Conservation (phyloP, 495 filamentous ascomycete genomes). For the Neurospora sp. region DNA sequence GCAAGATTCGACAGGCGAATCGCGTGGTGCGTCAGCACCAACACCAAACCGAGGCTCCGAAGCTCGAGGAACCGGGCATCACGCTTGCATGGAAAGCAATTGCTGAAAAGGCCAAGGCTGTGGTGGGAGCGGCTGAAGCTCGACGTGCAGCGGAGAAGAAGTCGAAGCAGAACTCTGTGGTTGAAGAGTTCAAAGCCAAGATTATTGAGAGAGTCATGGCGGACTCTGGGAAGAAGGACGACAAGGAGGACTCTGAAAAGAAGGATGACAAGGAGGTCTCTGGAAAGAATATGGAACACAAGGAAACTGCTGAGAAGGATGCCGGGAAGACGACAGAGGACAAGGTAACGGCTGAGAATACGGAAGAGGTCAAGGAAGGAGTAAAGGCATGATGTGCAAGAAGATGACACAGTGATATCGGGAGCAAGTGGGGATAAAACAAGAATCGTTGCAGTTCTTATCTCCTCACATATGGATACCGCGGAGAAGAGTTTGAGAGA, state of each 20-base stretch:
- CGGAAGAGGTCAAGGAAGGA: not conserved
- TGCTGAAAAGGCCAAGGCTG: slow-evolving; percentile 21
- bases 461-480: not conserved
- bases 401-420: not conserved
- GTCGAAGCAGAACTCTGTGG: not conserved
- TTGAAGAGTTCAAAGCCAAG: not conserved
- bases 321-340: slow-evolving; percentile 7
- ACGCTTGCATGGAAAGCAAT: slow-evolving; percentile 12
- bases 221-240: not conserved
- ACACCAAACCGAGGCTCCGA: not conserved
- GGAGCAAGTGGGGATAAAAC: not conserved
- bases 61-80: not conserved
- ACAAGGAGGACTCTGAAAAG: not conserved
- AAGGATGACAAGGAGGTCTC: not conserved
- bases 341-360: not conserved
- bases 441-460: not conserved
- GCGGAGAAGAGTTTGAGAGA: not conserved
- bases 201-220: slow-evolving; percentile 4
- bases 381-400: not conserved
- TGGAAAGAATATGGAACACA: not conserved
- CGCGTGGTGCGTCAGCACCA: slow-evolving; percentile 25
- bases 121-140: slow-evolving; percentile 5
- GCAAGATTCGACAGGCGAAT: slow-evolving; percentile 33
- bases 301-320: not conserved
- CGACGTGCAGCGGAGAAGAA: not conserved